These are phyloP conservation scores for Salicornia ramosissima DNA, from an alignment of 148 eudicot species.

Conservation along the genomic window DNA sequence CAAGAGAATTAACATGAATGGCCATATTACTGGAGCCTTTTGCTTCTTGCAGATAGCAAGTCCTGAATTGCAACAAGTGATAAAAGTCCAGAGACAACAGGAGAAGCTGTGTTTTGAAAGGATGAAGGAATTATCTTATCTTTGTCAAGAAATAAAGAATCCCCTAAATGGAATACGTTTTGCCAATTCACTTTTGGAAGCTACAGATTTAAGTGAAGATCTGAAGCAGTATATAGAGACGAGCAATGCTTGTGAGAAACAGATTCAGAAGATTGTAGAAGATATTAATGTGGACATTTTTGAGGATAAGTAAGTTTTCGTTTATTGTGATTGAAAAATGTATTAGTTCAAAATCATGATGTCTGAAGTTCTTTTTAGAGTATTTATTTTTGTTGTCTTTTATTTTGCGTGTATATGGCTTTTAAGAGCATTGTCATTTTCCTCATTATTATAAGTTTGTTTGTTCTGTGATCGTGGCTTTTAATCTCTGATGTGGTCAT, in stretches of 20 bases:
- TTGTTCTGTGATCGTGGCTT: no score
- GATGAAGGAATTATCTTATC: conserved; percentile 82
- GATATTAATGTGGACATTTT: conserved; percentile 70
- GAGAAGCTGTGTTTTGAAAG: conserved; percentile 50
- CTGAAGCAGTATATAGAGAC: conserved; percentile 85
- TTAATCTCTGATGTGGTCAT: no score
- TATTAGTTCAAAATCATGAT: neutral
- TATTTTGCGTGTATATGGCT: no score
- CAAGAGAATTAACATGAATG: conserved; percentile 69
- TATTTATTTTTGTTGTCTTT: no score
- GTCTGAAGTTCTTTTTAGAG: neutral
- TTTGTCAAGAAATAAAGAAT: conserved; percentile 74
- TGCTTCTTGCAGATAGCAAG: conserved; percentile 89
- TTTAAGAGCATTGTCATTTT: neutral
- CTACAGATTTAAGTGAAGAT: conserved; percentile 63
- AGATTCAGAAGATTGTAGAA: conserved; percentile 64
- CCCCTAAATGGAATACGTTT: conserved; percentile 79
- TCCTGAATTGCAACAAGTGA: conserved; percentile 77
- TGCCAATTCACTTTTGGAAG: conserved; percentile 67
- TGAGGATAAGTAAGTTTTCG: conserved; percentile 60
- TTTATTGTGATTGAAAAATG: no score
- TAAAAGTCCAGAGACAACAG: conserved; percentile 64
- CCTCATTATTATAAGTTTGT: neutral
- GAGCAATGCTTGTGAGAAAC: conserved; percentile 76
- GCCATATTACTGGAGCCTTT: conserved; percentile 70